These are phyloP conservation scores for Astragalus glycyphyllos DNA, from an alignment of 306 rosid genomes.

Conservation along the genomic window DNA sequence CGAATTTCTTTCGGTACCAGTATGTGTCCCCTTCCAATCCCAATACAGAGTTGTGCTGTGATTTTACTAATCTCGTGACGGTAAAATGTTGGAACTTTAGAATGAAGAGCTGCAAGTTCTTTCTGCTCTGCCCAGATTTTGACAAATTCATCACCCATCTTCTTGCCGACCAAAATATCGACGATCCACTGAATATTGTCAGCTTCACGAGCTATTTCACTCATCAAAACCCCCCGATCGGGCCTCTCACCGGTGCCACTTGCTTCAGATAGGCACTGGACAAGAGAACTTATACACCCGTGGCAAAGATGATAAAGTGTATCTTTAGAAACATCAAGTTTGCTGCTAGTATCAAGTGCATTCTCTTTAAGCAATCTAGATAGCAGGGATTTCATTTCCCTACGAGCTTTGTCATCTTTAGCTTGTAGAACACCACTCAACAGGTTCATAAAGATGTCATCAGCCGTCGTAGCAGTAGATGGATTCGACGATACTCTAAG, in stretches of 20 bases:
- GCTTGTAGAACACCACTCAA: constrained; percentile 79
- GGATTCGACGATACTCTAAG: constrained; percentile 71
- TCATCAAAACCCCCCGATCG: constrained; percentile 67
- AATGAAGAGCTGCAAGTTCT: constrained; percentile 81
- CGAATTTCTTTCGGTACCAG: constrained; percentile 79
- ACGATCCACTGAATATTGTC: constrained; percentile 92
- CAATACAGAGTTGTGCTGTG: constrained; percentile 83
- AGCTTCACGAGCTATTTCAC: constrained; percentile 83
- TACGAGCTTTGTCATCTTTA: constrained; percentile 84
- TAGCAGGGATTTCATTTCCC: constrained; percentile 76
- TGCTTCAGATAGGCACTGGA: constrained; percentile 73
- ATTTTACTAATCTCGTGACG: constrained; percentile 84
- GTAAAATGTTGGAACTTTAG: constrained; percentile 67
- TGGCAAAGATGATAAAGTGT: constrained; percentile 78
- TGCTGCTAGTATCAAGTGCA: constrained; percentile 46
- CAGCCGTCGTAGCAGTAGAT: constrained; percentile 58
- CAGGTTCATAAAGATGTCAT: constrained; percentile 60
- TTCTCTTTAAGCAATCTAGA: constrained; percentile 78
- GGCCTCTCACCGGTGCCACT: constrained; percentile 45
- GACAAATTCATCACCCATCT: constrained; percentile 81
- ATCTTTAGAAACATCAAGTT: constrained; percentile 76
- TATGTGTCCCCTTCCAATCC: constrained; percentile 77
- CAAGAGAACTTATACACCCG: constrained; percentile 70
- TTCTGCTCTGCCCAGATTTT: constrained; percentile 92
- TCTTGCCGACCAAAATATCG: constrained; percentile 67